phyloP scores from a whole-genome alignment of 2,329 filamentous ascomycete species.

The Venturia carpophila region DNA sequence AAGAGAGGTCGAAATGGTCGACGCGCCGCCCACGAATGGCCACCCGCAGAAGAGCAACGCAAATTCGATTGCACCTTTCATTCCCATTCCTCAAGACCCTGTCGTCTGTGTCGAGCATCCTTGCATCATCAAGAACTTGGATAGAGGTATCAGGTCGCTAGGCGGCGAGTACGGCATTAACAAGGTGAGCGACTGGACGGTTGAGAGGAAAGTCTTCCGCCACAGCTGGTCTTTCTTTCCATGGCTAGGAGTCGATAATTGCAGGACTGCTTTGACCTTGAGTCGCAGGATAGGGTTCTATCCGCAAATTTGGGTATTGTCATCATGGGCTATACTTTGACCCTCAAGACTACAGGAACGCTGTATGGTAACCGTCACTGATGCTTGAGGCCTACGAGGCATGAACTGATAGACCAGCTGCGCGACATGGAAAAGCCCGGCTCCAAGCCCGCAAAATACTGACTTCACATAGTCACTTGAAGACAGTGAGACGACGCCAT shows the following conservation, averaged over 20 bases:
- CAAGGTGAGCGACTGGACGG: slow-evolving; percentile 35
- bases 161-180: slow-evolving; percentile 49
- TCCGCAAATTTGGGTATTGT: too few species aligned
- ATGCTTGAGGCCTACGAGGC: too few species aligned
- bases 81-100: slow-evolving; percentile 41
- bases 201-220: not conserved
- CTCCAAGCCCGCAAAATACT: not conserved
- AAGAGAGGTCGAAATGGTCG: not conserved
- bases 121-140: slow-evolving; percentile 55
- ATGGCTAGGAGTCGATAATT: not conserved
- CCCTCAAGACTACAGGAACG: too few species aligned
- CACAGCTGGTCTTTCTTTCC: not conserved
- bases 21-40: not conserved
- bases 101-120: slow-evolving; percentile 60
- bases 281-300: too few species aligned
- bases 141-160: slow-evolving; percentile 56
- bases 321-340: too few species aligned
- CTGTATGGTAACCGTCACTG: too few species aligned
- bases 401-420: too few species aligned
- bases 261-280: too few species aligned
- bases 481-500: slow-evolving; percentile 38
- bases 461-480: slow-evolving; percentile 36
- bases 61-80: slow-evolving; percentile 36
- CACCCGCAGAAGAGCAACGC: not conserved
- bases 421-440: not conserved